Percentiles rank a stretch among this genome's conserved stretches.
Evolutionary conservation across 2,329 filamentous ascomycete species (phyloP).

Genomic region (Neoscytalidium dimidiatum): DNA sequence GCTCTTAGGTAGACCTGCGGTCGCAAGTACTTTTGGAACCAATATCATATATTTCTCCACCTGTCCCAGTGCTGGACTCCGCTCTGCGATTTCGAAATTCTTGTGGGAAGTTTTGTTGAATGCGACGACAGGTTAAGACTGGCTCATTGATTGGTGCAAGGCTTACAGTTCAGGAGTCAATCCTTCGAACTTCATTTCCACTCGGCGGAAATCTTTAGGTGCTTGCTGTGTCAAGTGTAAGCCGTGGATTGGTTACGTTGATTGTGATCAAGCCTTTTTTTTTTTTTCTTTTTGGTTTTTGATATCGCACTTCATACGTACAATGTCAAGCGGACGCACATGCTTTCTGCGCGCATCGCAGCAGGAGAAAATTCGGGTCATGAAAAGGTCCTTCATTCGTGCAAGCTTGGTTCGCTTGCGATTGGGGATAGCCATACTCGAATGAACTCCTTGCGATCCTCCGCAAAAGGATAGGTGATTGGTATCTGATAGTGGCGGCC

Average conservation of each 20-base stretch:
- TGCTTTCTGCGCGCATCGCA: constrained; percentile 22
- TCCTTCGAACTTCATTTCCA: constrained; percentile 30
- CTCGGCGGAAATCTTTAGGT: constrained; percentile 23
- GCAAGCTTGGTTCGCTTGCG: neutral
- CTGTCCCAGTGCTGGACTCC: no score
- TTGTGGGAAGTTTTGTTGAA: no score
- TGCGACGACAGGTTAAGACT: no score
- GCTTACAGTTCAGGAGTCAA: constrained; percentile 33
- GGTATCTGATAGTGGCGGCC: neutral
- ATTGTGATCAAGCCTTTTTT: constrained; percentile 21
- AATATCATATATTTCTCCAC: no score
- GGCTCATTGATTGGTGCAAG: no score
- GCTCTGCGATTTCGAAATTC: no score
- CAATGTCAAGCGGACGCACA: constrained; percentile 27
- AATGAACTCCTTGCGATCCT: neutral
- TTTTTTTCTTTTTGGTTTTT: constrained; percentile 5
- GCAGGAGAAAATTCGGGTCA: constrained; percentile 30
- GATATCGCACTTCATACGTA: constrained; percentile 11
- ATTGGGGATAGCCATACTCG: neutral
- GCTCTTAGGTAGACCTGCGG: no score
- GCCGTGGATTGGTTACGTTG: no score
- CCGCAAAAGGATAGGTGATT: constrained; percentile 10
- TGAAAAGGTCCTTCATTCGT: neutral
- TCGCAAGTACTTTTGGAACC: no score
- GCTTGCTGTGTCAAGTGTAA: constrained; percentile 5